Percentiles rank a stretch among this genome's conserved stretches.
These are phyloP conservation scores for Gonapodya prolifera DNA, from an alignment of 192 early-diverging fungal genomes.

Conservation along the genomic window DNA sequence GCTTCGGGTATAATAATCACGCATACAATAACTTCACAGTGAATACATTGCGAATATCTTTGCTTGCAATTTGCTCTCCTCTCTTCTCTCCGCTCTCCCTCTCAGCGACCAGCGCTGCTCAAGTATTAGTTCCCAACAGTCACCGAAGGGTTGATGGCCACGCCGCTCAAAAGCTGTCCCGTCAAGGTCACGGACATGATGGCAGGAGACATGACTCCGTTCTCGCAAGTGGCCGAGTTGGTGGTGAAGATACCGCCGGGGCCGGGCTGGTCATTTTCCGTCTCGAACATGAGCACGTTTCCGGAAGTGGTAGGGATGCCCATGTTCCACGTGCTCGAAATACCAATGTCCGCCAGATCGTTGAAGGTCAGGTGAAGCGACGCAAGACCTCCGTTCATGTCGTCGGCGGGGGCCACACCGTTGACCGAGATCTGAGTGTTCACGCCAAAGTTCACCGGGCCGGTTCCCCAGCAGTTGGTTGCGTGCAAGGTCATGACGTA, in stretches of 20 bases:
- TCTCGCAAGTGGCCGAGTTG: neutral
- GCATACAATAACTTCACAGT: no score
- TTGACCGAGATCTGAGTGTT: neutral
- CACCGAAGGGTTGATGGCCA: neutral
- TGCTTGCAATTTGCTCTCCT: no score
- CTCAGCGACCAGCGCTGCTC: no score
- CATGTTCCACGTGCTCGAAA: neutral
- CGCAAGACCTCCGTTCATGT: neutral
- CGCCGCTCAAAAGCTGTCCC: neutral
- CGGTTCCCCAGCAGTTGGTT: neutral
- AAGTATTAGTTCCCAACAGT: neutral
- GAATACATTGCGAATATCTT: no score
- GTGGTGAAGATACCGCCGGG: neutral
- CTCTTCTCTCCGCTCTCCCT: no score
- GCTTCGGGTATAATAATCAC: no score
- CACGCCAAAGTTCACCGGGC: neutral
- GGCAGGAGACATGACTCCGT: neutral
- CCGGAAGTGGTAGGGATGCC: neutral
- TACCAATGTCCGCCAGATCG: neutral
- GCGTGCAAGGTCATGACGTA: neutral
- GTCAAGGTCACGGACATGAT: neutral
- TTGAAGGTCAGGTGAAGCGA: neutral
- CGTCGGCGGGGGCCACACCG: neutral
- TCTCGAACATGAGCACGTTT: neutral
- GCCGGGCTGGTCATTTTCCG: neutral